These are phyloP conservation scores for Peronospora belbahrii DNA, from an alignment of 352 stramenopile genomes.

Conservation along the genomic window DNA sequence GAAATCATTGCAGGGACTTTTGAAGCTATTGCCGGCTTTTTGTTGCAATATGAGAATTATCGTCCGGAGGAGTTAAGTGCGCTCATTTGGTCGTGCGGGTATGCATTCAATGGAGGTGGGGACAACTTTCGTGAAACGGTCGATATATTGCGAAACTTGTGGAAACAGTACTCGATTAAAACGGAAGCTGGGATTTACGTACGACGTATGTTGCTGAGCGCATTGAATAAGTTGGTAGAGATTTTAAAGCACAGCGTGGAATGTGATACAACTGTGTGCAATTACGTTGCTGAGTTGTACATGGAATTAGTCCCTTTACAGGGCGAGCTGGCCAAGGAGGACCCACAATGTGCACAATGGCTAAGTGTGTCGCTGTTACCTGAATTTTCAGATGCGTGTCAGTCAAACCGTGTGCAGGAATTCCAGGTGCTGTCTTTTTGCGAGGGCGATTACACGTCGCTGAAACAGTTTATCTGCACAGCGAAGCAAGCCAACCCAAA, in stretches of 20 bases:
- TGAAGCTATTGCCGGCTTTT: conserved; percentile 41
- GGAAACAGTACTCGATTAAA: conserved; percentile 18
- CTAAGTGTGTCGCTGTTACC: conserved; percentile 54
- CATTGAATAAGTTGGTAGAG: conserved; percentile 68
- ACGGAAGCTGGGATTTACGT: conserved; percentile 39
- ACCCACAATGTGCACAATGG: conserved; percentile 71
- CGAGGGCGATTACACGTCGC: conserved; percentile 59
- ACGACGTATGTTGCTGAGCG: conserved; percentile 63
- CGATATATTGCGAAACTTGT: conserved; percentile 40
- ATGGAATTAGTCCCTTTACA: conserved; percentile 55
- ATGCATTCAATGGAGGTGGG: conserved; percentile 18
- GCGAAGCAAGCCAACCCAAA: conserved; percentile 53
- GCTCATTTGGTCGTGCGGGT: conserved; percentile 59
- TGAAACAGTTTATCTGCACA: conserved; percentile 63
- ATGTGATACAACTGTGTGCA: conserved; percentile 49
- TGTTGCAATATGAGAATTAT: conserved; percentile 53
- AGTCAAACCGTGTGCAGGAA: conserved; percentile 44
- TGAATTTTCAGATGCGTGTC: conserved; percentile 62
- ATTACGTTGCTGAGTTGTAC: conserved; percentile 58
- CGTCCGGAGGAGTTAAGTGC: conserved; percentile 51
- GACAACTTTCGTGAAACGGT: conserved; percentile 36
- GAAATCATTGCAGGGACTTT: conserved; percentile 69
- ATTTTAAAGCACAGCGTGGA: conserved; percentile 71
- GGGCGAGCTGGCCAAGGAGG: conserved; percentile 35
- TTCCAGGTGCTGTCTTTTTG: conserved; percentile 54